Evolutionary conservation across 1,284 basidiomycete genomes (phyloP), one percentile per base, ranked within the genome.

Genomic region (Meripilus lineatus): DNA sequence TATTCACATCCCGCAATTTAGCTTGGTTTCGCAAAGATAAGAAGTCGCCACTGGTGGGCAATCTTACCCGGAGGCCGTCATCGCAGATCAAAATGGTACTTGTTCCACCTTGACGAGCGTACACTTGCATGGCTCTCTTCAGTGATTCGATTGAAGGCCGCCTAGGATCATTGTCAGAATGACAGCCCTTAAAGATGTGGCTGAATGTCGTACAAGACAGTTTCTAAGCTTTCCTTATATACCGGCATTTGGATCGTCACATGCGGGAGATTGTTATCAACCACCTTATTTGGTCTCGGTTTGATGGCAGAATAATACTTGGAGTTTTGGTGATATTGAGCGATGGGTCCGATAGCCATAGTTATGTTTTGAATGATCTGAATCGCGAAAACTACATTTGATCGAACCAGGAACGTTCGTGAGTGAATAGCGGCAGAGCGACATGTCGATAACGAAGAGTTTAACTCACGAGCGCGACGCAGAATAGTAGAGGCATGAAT

Each of bases 181-280:
- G 14, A 43, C 32, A 14, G 26, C 21, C 33, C 24, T 17, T 15
- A 41, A 5, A 32, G n/a, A 32, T 22, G 7, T 21, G 24, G 1
- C 5, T 8, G n/a, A 22, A 40, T 21, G 24, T 58, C 63, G 49
- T 37, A 67, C 63, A 69, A 55, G 36, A 68, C 66, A n/a, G 48
- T 50, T 18, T 69, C 65, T 35, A 59, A 49, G 41, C 62, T 61
- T 55, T 69, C 70, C 62, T 75, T 76, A 68, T 77, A 78, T 15
- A 77, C 75, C n/a, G 75, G 75, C 66, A 77, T 70, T 56, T 75
- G 70, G 45, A 77, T 71, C 6, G 76, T 76, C 49, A 79, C 63
- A 56, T 77, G 75, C 5, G 75, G 70, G 15, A 79, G 64, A 47
- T 65, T 63, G 42, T 67, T 66, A 48, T 70, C 68, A 28, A 70